phyloP scores from a whole-genome alignment of 2,329 filamentous ascomycete species.

The Pseudogymnoascus sp. region DNA sequence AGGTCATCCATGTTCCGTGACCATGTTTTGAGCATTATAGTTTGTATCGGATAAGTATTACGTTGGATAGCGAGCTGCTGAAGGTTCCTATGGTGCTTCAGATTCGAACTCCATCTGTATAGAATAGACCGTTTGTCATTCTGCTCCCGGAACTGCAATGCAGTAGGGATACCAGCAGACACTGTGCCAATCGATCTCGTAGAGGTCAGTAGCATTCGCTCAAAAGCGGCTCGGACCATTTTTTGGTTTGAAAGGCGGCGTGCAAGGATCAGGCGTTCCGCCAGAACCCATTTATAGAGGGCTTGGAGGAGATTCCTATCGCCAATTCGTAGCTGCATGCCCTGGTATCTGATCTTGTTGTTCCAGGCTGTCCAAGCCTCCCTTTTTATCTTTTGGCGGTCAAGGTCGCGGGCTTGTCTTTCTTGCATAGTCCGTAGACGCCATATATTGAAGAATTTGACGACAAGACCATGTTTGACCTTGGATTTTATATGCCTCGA shows the following conservation, averaged over 20 bases:
- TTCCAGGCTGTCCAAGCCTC: constrained; percentile 58
- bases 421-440: constrained; percentile 36
- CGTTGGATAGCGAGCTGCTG: constrained; percentile 20
- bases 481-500: constrained; percentile 34
- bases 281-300: constrained; percentile 56
- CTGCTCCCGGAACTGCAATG: constrained; percentile 18
- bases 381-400: constrained; percentile 45
- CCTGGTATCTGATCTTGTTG: constrained; percentile 47
- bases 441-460: constrained; percentile 44
- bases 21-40: constrained; percentile 19
- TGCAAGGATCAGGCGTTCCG: constrained; percentile 36
- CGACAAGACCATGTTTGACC: constrained; percentile 38
- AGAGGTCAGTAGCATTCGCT: constrained; percentile 34
- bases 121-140: constrained; percentile 22
- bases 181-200: constrained; percentile 24
- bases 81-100: constrained; percentile 16
- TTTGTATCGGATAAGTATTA: constrained; percentile 19
- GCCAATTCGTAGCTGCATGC: constrained; percentile 45
- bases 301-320: constrained; percentile 47
- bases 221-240: constrained; percentile 33
- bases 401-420: constrained; percentile 41
- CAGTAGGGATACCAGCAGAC: constrained; percentile 21
- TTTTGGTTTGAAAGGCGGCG: constrained; percentile 34
- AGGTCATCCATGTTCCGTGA: constrained; percentile 18
- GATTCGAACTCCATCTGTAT: constrained; percentile 20